Evolutionary conservation across 2,329 filamentous ascomycete genomes (phyloP).

Genomic region (Fusarium sp.): DNA sequence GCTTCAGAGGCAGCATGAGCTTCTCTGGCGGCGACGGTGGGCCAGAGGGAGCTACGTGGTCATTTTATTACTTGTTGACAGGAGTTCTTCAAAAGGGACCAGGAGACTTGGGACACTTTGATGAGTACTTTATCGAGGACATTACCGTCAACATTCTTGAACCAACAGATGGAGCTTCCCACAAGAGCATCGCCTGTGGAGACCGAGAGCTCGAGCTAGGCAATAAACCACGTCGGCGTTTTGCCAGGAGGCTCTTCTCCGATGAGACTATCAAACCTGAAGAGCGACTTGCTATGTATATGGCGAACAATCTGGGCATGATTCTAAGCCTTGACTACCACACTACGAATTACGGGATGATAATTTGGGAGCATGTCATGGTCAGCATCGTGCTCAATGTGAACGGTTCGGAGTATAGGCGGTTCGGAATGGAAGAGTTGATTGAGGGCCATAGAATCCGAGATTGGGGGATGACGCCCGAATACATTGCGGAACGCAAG

Average conservation of each 20-base stretch:
- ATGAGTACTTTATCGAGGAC: background rate
- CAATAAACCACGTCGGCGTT: background rate
- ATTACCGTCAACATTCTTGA: slow-evolving; percentile 8
- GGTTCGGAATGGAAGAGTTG: background rate
- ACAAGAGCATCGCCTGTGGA: background rate
- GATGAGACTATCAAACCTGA: background rate
- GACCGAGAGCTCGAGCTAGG: background rate
- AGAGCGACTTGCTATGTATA: background rate
- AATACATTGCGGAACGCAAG: background rate
- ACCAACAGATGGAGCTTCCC: slow-evolving; percentile 3
- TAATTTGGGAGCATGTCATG: background rate
- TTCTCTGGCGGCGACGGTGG: background rate
- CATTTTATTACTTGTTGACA: background rate
- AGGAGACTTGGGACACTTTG: background rate
- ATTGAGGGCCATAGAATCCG: background rate
- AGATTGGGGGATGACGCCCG: background rate
- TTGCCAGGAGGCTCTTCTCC: background rate
- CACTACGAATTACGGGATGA: background rate
- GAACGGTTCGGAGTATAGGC: background rate
- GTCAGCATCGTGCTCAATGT: background rate
- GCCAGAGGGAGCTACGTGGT: background rate
- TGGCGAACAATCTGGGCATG: background rate
- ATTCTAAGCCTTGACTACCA: background rate
- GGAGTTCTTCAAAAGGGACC: background rate
- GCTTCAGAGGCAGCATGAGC: background rate